Conservation (phyloP, 2,329 filamentous ascomycete species). For the Sporothrix variecibatus region DNA sequence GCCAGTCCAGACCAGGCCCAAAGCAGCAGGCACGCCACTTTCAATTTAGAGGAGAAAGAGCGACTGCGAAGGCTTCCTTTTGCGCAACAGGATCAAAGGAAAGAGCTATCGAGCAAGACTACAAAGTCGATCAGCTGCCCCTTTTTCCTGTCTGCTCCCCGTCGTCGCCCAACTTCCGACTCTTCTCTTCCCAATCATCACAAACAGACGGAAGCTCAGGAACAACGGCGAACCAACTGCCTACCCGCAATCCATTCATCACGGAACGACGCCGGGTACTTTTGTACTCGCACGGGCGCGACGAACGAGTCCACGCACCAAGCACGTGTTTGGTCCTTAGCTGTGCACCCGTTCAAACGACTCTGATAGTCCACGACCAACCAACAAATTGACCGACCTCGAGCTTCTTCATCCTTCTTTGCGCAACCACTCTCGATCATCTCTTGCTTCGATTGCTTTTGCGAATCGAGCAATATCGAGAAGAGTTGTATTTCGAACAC, state of each 20-base stretch:
- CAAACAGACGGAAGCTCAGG: not conserved
- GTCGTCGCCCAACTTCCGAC: not conserved
- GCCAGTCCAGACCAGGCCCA: slow-evolving; percentile 9
- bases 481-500: not conserved
- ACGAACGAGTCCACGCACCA: not conserved
- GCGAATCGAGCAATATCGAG: too few relatives aligned
- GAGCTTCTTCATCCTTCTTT: not conserved
- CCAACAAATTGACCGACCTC: not conserved
- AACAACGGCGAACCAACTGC: not conserved
- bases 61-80: not conserved
- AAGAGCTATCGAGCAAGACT: slow-evolving; percentile 12
- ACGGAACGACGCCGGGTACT: not conserved
- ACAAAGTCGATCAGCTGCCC: not conserved
- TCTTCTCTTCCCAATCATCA: not conserved
- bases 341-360: not conserved
- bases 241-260: not conserved
- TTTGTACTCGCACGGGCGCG: not conserved
- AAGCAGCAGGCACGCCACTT: slow-evolving; percentile 18
- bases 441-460: not conserved
- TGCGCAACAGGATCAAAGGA: slow-evolving; percentile 3
- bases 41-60: slow-evolving; percentile 2
- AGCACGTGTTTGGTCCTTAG: not conserved
- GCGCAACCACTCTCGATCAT: not conserved
- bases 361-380: not conserved
- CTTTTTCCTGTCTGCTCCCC: too few relatives aligned